Evolutionary conservation across 2,329 filamentous ascomycete species (phyloP).

Genomic region (Leptographium lundbergii): DNA sequence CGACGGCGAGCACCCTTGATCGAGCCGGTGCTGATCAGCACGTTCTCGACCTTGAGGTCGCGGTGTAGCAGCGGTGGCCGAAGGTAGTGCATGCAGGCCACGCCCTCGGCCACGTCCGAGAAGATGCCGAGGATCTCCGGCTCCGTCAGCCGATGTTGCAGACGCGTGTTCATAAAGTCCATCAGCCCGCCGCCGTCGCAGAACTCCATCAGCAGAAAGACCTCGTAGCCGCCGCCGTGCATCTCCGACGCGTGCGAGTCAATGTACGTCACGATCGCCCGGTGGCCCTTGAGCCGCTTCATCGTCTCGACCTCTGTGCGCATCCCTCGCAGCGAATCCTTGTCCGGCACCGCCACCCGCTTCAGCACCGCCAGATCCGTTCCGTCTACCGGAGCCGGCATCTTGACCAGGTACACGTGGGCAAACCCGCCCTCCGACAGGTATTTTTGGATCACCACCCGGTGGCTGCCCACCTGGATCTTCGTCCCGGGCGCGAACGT

Average conservation of each 20-base stretch:
- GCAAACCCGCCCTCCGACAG: conserved; percentile 96
- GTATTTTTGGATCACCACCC: conserved; percentile 91
- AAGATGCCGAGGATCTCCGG: conserved; percentile 97
- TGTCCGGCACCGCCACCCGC: conserved; percentile 91
- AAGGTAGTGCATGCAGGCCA: conserved; percentile 98
- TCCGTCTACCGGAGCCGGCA: conserved; percentile 64
- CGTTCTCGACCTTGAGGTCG: conserved; percentile 96
- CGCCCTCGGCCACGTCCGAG: conserved; percentile 86
- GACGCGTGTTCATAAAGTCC: conserved; percentile 97
- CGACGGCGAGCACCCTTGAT: conserved; percentile 33
- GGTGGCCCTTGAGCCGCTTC: conserved; percentile 97
- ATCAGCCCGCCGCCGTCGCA: conserved; percentile 91
- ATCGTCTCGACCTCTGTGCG: conserved; percentile 98
- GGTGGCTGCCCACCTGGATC: conserved; percentile 87
- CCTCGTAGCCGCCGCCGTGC: conserved; percentile 87
- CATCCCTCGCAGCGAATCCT: conserved; percentile 89
- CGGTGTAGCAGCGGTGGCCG: conserved; percentile 86
- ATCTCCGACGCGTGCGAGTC: conserved; percentile 96
- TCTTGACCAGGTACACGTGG: conserved; percentile 91
- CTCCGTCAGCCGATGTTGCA: conserved; percentile 93
- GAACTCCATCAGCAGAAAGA: conserved; percentile 96
- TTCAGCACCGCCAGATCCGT: conserved; percentile 80
- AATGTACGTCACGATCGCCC: conserved; percentile 93
- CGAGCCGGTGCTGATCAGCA: conserved; percentile 58
- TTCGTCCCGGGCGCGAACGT: conserved; percentile 91